A percentile compares a stretch with the other conserved stretches of the same genome.
Conservation (phyloP, 2,329 filamentous ascomycete genomes). For the Diplodia scrobiculata region DNA sequence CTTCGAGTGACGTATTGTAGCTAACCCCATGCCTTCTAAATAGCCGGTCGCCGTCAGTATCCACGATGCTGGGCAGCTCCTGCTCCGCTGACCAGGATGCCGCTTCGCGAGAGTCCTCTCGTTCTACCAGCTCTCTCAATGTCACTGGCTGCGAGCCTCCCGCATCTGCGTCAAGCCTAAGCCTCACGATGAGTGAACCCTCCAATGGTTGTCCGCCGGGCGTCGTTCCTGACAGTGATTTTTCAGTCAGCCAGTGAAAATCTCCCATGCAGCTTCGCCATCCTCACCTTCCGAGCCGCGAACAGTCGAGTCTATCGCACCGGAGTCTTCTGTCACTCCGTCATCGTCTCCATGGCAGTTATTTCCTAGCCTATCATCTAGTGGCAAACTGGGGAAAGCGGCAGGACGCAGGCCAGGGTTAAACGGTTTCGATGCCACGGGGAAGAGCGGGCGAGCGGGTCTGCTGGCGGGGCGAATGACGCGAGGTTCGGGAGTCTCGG, state of each 20-base stretch:
- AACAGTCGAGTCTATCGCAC: neutral
- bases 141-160: neutral
- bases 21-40: neutral
- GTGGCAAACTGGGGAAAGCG: conserved; percentile 21
- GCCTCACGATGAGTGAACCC: neutral
- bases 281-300: neutral
- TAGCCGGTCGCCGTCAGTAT: neutral
- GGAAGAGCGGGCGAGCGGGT: neutral
- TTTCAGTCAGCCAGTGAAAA: neutral
- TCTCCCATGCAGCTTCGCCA: neutral
- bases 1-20: neutral
- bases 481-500: neutral
- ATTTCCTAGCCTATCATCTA: no score
- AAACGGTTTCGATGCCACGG: neutral
- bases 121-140: neutral
- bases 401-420: conserved; percentile 14
- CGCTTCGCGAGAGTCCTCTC: neutral
- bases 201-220: no score
- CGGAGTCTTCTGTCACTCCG: neutral
- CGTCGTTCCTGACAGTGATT: no score
- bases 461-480: conserved; percentile 4
- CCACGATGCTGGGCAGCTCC: neutral
- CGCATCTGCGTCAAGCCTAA: neutral
- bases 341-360: neutral
- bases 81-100: neutral